Percentiles rank a stretch among this genome's conserved stretches.
Evolutionary conservation across 2,329 filamentous ascomycete species (phyloP).

Genomic region (Didymella exigua): DNA sequence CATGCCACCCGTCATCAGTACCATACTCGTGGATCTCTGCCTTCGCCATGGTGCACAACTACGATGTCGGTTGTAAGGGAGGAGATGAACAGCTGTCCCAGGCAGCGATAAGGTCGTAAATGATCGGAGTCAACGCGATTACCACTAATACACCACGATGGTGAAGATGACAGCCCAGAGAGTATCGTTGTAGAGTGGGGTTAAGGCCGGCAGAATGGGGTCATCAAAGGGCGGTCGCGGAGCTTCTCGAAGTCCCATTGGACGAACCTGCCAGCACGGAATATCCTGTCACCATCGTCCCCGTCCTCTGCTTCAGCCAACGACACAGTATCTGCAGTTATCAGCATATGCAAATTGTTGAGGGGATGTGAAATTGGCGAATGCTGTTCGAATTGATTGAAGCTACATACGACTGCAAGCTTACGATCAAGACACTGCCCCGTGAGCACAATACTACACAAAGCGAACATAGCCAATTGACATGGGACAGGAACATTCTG

Average conservation of each 20-base stretch:
- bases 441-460: not conserved
- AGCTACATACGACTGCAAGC: slow-evolving; percentile 2
- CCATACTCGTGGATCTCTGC: slow-evolving; percentile 44
- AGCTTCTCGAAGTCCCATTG: slow-evolving; percentile 12
- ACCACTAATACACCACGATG: not conserved
- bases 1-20: slow-evolving; percentile 58
- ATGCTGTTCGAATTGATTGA: slow-evolving; percentile 4
- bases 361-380: not conserved
- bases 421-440: not conserved
- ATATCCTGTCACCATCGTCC: not conserved
- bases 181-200: slow-evolving; percentile 8
- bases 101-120: too few species aligned
- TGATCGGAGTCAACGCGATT: not conserved
- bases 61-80: not conserved
- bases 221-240: slow-evolving; percentile 15
- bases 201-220: slow-evolving; percentile 8
- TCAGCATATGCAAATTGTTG: not conserved
- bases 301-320: not conserved
- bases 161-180: not conserved
- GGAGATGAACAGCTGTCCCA: not conserved
- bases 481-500: not conserved
- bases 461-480: not conserved
- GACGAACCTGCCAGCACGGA: not conserved
- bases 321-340: not conserved
- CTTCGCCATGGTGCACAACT: slow-evolving; percentile 2